Base-by-base conservation (phyloP, 805 yeast species). In the Lipomyces oligophaga region DNA sequence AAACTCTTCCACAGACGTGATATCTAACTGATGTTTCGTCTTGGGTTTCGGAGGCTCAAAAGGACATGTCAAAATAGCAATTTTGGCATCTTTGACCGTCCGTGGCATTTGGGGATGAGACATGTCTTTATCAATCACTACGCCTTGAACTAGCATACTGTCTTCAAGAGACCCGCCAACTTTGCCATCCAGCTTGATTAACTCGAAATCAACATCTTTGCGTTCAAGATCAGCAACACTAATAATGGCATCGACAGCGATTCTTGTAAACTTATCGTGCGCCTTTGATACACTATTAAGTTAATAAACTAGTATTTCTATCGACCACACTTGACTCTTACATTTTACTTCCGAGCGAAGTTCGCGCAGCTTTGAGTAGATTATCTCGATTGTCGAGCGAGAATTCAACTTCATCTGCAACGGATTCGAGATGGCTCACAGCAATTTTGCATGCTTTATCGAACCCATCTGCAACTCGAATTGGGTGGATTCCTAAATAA, bases 31-130 rank as follows among this genome's bases (percentile, higher is more conserved):
- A 72, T 90, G 98, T 71, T 93, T 93, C 20, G 99, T 93, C 73
- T 93, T 93, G 58, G 99, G 99, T 71, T 93, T 93, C 61, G 99
- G 99, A 33, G 99, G 99, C 73, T 93, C 99, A 64, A 93, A 93
- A 60, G 99, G 97, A 72, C 97, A 90, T 2, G 99, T 93, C 64
- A 93, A 75, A 57, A 93, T 90, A 39, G 97, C 97, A 52, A 93
- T 76, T 65, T 85, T 87, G 55, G 87, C 95, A 66, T 88, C 83
- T 50, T 73, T 63, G 37, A 90, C 76, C 43, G 67, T 66, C 63
- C 86, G 86, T 41, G 96, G 93, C 98, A 93, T 93, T 69, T 93
- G 99, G 3, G 97, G 96, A 67, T 93, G 98, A 1, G 96, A 87
- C 68, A 89, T 90, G 63, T 93, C 97, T 70, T 93, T 93, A 68